Conservation (phyloP, 1,284 basidiomycete species). For the Paramarasmius palmivorus region DNA sequence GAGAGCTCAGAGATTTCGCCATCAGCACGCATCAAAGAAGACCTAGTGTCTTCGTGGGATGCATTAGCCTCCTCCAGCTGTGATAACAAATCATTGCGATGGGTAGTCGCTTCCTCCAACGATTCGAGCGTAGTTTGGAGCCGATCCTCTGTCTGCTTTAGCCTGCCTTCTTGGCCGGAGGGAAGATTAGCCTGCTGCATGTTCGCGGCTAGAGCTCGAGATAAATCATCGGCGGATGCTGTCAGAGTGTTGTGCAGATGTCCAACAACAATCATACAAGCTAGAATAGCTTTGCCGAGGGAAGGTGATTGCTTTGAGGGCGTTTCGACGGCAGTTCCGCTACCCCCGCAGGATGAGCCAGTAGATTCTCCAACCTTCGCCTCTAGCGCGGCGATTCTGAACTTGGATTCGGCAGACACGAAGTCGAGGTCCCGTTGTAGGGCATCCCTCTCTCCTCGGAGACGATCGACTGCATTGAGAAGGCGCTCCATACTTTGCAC, state of each 20-base stretch:
- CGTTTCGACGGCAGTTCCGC: neutral
- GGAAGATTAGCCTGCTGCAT: constrained; percentile 21
- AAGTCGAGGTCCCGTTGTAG: constrained; percentile 71
- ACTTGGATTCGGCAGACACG: constrained; percentile 68
- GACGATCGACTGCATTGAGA: constrained; percentile 60
- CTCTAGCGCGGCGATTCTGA: constrained; percentile 63
- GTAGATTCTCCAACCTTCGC: constrained; percentile 35
- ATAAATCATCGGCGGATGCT: neutral
- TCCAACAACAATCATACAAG: constrained; percentile 36
- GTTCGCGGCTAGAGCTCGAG: neutral
- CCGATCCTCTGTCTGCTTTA: constrained; percentile 30
- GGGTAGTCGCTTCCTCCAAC: constrained; percentile 35
- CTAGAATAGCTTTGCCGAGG: constrained; percentile 29
- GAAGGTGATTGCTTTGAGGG: constrained; percentile 28
- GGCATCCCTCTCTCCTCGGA: constrained; percentile 70
- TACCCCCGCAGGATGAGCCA: neutral
- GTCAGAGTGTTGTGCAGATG: constrained; percentile 28
- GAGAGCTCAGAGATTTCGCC: constrained; percentile 39
- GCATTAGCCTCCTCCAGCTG: constrained; percentile 31
- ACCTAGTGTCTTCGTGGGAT: constrained; percentile 37
- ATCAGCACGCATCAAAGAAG: constrained; percentile 38
- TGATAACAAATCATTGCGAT: constrained; percentile 32
- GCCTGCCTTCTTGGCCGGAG: constrained; percentile 14
- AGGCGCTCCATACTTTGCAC: constrained; percentile 52
- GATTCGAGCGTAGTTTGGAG: constrained; percentile 31